Base-by-base conservation (phyloP, 129 eudicot species). In the Escallonia rubra region DNA sequence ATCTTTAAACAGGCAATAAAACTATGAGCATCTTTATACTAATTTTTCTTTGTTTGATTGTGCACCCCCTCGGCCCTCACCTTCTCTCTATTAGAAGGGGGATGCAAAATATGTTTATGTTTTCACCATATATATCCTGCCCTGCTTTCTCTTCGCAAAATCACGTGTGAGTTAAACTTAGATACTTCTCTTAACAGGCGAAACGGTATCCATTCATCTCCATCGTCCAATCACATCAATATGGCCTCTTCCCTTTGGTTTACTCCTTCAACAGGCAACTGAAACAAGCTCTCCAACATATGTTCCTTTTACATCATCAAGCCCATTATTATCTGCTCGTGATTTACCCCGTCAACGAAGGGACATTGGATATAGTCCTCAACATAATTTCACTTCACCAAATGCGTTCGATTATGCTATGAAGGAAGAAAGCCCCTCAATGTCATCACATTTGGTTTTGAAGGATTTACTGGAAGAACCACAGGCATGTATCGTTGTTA, bases 241-340 rank as follows among this genome's bases (percentile, higher is more conserved):
- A 72, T 93, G 96, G 96, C 90, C 99, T 53, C 99, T 93, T 82
- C 92, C 99, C 46, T 85, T 66, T 79, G 99, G 99, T 71, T 76
- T 93, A 76, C 95, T 93, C 74, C 87, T 93, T 71, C 96, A 89
- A 83, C 86, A 83, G 66, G 87, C 88, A 55, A 74, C 90, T 39
- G 96, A 85, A 62, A 76, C 84, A 67, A 82, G 67, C 78, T 67
- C 81, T 67, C 69, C 63, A 47, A 56, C 66, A 72, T 68, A 78
- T 55, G 75, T 64, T 67, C 74, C 84, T 40, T 80, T 81, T 71
- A 74, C 90, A 47, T 75, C 87, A 78, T 80, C 87, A 43, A 86
- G 81, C 63, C 84, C 95, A 61, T 65, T 73, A 54, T 70, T 86
- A 63, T 77, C 74, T 71, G 66, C 80, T 63, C 88, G 76, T 74